These are phyloP conservation scores for Crithidia brevicula DNA, from an alignment of 208 protist genomes.

Conservation along the genomic window DNA sequence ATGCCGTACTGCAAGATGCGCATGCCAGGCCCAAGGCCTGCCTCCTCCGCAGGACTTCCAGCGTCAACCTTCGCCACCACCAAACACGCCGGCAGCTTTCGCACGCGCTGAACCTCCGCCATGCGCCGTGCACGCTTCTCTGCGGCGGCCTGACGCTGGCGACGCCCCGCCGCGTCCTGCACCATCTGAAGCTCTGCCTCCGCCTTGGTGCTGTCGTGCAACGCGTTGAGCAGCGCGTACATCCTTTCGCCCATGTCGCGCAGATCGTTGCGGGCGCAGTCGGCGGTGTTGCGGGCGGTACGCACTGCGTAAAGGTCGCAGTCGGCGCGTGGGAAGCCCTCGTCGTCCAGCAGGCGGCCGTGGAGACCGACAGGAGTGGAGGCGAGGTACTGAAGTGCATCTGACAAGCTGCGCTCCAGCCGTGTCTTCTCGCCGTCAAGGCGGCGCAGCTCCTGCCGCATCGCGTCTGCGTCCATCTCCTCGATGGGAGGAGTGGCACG, in stretches of 20 bases:
- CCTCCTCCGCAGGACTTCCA: constrained; percentile 63
- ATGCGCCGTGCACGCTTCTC: constrained; percentile 40
- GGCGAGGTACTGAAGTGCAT: constrained; percentile 65
- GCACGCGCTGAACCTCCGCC: constrained; percentile 35
- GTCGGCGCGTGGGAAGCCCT: constrained; percentile 82
- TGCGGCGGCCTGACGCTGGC: constrained; percentile 34
- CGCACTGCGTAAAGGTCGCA: constrained; percentile 90
- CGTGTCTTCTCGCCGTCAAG: constrained; percentile 45
- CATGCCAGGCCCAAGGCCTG: constrained; percentile 48
- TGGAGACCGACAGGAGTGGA: constrained; percentile 69
- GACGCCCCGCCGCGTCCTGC: constrained; percentile 26
- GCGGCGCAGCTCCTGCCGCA: constrained; percentile 39
- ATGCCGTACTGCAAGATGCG: constrained; percentile 67
- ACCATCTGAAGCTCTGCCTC: constrained; percentile 66
- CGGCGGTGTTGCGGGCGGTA: constrained; percentile 66
- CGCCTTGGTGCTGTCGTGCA: constrained; percentile 59
- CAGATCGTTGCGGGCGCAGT: constrained; percentile 72
- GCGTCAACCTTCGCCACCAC: constrained; percentile 43
- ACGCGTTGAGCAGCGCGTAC: constrained; percentile 56
- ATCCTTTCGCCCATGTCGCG: constrained; percentile 48
- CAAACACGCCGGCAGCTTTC: constrained; percentile 48
- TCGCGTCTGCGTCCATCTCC: constrained; percentile 14
- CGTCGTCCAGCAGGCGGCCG: constrained; percentile 68
- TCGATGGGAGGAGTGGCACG: constrained; percentile 2
- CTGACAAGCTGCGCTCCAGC: constrained; percentile 46